Conservation (phyloP, 129 eudicot genomes). For the Oenanthe sinensis region DNA sequence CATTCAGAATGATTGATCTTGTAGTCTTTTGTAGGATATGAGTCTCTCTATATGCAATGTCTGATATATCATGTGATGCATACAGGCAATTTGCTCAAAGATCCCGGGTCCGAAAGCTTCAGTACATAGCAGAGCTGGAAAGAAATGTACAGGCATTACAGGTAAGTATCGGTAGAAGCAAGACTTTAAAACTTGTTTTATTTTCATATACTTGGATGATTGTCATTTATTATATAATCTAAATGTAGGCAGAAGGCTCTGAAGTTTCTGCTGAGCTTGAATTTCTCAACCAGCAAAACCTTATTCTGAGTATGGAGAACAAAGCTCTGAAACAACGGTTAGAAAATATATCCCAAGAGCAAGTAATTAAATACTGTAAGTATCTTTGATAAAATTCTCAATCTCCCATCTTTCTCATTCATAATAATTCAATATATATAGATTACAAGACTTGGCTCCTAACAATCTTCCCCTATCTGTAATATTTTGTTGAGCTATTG, state of each 20-base stretch:
- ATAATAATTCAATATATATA: no score
- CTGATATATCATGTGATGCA: conserved; percentile 18
- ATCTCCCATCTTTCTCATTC: no score
- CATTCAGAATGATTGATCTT: not conserved
- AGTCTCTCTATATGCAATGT: not conserved
- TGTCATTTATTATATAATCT: not conserved
- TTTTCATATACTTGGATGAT: not conserved
- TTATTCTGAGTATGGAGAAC: conserved; percentile 89
- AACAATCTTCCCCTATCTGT: not conserved
- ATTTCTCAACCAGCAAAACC: conserved; percentile 86
- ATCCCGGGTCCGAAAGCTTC: conserved; percentile 94
- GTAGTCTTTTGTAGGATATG: not conserved
- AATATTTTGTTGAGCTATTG: not conserved
- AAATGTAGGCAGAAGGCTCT: conserved; percentile 77
- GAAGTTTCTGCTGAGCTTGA: conserved; percentile 93
- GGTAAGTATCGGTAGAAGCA: conserved; percentile 33
- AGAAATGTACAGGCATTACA: conserved; percentile 89
- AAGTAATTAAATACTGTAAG: conserved; percentile 88
- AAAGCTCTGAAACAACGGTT: conserved; percentile 82
- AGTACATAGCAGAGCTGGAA: conserved; percentile 98
- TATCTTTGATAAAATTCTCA: no score
- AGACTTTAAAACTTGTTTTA: conserved; percentile 1
- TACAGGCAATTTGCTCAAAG: conserved; percentile 98
- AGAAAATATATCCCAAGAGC: conserved; percentile 84
- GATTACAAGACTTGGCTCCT: no score